Base-by-base conservation (phyloP, 352 stramenopile species). In the Phytophthora citrophthora region DNA sequence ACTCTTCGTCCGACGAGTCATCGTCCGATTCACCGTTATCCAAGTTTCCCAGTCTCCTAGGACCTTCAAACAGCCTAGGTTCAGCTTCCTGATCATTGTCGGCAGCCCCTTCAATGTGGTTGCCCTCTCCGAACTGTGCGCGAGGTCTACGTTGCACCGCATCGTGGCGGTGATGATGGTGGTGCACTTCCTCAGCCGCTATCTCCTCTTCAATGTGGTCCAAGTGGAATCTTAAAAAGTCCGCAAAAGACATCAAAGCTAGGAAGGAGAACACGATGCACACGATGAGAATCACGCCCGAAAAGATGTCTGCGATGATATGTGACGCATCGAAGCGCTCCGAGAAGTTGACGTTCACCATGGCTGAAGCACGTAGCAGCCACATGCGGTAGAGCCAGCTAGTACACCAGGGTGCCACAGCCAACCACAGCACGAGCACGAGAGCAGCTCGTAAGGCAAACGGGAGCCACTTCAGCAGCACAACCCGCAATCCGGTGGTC, bases 301-400 rank as follows among this genome's bases (percentile, higher is more conserved):
- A 89, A 49, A 97, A 96, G 34, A 93, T 89, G 72, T 98, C 95
- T 2, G 68, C 72, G 9, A 95, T 56, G 5, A 96, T 68, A 36
- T 96, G 81, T 44, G 74, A n/a, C 20, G 53, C 39, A 47, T 92
- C 77, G 20, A 97, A 83, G 23, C 88, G 79, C 74, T 97, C 74
- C 31, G 76, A 70, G 51, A 83, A 83, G 88, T 94, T 94, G 46
- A 94, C 83, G 57, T 93, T 91, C 39, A 91, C 76, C 74, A 97
- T 93, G 12, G 89, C 77, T 8, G 81, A 87, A 43, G 89, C 84
- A 16, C 93, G 89, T 45, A 97, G 65, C 55, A 98, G 87, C 94
- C 93, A 98, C 68, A 96, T 93, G 54, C 95, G 90, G 70, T 98
- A 98, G 54, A 98, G 83, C 83, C 93, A 98, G 29, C 93, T 93